Percentiles rank a stretch among this genome's conserved stretches.
Evolutionary conservation across 371 early-diverging fungal species (phyloP).

Genomic region (Rhizopus sp.): DNA sequence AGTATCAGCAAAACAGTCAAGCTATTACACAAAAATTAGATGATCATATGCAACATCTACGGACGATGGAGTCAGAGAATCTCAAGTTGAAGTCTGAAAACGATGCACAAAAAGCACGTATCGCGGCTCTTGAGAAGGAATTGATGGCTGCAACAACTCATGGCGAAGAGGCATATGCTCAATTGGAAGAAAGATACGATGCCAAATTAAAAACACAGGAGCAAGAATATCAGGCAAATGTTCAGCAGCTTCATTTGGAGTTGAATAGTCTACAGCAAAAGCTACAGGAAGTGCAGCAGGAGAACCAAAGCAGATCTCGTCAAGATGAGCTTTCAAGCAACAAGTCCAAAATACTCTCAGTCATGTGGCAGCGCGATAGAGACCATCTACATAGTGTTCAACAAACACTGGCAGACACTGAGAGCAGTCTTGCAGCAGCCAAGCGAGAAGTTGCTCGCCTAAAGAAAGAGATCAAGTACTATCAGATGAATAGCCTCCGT

Average conservation of each 20-base stretch:
- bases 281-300: no score
- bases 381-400: constrained; percentile 12
- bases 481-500: constrained; percentile 11
- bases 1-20: no score
- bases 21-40: not conserved
- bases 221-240: not conserved
- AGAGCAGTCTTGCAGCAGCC: constrained; percentile 15
- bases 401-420: constrained; percentile 18
- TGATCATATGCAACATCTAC: constrained; percentile 1
- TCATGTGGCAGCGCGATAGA: constrained; percentile 26
- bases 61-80: no score
- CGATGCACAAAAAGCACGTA: not conserved
- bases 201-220: not conserved
- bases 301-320: no score
- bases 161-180: not conserved
- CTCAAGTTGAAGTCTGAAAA: not conserved
- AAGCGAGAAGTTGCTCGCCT: constrained; percentile 14
- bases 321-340: not conserved
- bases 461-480: constrained; percentile 17
- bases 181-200: not conserved
- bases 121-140: not conserved
- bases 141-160: not conserved
- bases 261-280: no score
- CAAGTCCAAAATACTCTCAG: constrained; percentile 10
- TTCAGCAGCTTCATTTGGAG: not conserved